Evolutionary conservation across 371 early-diverging fungal genomes (phyloP).

Genomic region (Parasitella parasitica): DNA sequence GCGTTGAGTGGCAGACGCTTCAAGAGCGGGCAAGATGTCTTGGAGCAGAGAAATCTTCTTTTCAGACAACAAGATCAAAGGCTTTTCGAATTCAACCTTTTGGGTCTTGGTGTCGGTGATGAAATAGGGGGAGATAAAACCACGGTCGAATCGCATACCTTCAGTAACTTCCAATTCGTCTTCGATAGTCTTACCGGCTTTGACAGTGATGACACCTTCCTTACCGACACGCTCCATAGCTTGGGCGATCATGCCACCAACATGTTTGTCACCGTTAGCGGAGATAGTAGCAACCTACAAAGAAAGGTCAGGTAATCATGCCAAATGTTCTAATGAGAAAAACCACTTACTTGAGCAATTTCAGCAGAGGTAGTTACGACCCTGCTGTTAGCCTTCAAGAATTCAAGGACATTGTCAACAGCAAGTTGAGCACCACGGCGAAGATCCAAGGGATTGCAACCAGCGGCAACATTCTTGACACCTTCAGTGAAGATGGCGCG

Average conservation of each 20-base stretch:
- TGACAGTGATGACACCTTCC: constrained; percentile 98
- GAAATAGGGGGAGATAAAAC: constrained; percentile 98
- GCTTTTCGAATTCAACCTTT: constrained; percentile 98
- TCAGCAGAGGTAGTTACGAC: constrained; percentile 93
- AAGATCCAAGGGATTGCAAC: constrained; percentile 98
- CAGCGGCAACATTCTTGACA: constrained; percentile 97
- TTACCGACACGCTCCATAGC: constrained; percentile 99
- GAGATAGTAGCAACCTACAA: constrained; percentile 93
- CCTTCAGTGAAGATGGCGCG: constrained; percentile 98
- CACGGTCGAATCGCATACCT: constrained; percentile 99
- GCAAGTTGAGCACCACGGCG: constrained; percentile 95
- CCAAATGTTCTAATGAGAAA: not conserved
- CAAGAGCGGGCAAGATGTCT: constrained; percentile 94
- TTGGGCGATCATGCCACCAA: constrained; percentile 93
- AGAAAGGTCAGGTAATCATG: not conserved
- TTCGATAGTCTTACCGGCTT: constrained; percentile 97
- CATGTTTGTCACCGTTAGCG: constrained; percentile 96
- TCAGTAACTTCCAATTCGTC: constrained; percentile 97
- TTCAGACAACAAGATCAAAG: constrained; percentile 92
- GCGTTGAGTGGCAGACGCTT: constrained; percentile 91
- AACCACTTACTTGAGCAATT: constrained; percentile 78
- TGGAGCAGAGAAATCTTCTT: constrained; percentile 95
- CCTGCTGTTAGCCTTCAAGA: constrained; percentile 82
- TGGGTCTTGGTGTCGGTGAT: constrained; percentile 97
- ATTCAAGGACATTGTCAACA: constrained; percentile 87